phyloP scores from a whole-genome alignment of 1,139 yeast species.

The Pichia sp. region DNA sequence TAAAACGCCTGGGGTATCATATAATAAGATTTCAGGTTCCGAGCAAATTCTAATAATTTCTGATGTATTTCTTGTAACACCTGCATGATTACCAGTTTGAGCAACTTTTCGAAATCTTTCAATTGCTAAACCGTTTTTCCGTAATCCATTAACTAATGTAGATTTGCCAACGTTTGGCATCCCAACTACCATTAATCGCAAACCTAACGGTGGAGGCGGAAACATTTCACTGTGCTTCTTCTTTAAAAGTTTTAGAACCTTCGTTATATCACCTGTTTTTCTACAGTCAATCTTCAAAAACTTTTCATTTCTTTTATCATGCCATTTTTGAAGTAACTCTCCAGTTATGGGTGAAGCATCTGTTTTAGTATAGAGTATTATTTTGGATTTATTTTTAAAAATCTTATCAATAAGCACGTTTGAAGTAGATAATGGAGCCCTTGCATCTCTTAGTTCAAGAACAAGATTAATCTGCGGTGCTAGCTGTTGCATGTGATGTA shows the following conservation, averaged over 20 bases:
- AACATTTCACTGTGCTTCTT: slow-evolving; percentile 39
- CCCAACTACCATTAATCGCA: slow-evolving; percentile 73
- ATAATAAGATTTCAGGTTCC: slow-evolving; percentile 65
- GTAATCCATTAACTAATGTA: slow-evolving; percentile 65
- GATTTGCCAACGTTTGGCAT: slow-evolving; percentile 99
- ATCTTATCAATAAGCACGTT: slow-evolving; percentile 75
- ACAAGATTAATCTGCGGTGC: slow-evolving; percentile 79
- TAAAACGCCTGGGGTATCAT: slow-evolving; percentile 93
- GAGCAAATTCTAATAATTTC: slow-evolving; percentile 62
- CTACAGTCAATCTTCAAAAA: slow-evolving; percentile 61
- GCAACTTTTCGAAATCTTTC: slow-evolving; percentile 53
- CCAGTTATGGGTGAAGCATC: slow-evolving; percentile 36
- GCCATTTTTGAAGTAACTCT: slow-evolving; percentile 46
- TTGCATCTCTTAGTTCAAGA: slow-evolving; percentile 76
- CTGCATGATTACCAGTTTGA: slow-evolving; percentile 81
- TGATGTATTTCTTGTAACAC: slow-evolving; percentile 78
- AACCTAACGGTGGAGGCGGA: slow-evolving; percentile 79
- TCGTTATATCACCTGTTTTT: slow-evolving; percentile 42
- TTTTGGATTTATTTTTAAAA: slow-evolving; percentile 49
- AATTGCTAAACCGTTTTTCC: slow-evolving; percentile 45
- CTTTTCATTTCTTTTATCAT: slow-evolving; percentile 35
- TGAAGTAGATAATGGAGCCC: slow-evolving; percentile 84
- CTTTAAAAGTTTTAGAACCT: slow-evolving; percentile 45
- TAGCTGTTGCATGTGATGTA: slow-evolving; percentile 59
- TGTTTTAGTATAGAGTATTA: slow-evolving; percentile 64